Conservation (phyloP, 768 basidiomycete genomes). For the Baorangia bicolor region DNA sequence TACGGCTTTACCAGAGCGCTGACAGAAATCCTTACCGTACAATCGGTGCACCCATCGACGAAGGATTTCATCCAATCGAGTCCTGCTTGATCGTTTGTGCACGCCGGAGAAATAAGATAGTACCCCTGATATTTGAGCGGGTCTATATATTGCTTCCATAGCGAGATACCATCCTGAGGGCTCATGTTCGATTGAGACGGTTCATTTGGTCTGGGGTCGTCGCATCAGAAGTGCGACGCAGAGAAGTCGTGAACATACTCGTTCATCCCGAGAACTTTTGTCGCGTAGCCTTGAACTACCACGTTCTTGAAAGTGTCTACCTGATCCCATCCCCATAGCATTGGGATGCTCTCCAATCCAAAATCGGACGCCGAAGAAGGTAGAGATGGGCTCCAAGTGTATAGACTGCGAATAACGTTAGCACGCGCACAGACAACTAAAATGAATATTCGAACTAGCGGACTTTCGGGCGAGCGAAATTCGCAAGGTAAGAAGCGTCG, state of each 20-base stretch:
- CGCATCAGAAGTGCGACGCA: background rate
- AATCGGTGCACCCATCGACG: constrained; percentile 48
- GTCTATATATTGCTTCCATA: constrained; percentile 67
- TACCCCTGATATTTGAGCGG: constrained; percentile 62
- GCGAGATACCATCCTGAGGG: constrained; percentile 47
- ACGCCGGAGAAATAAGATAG: constrained; percentile 64
- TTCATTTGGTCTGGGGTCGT: constrained; percentile 61
- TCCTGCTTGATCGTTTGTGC: constrained; percentile 63
- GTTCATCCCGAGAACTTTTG: constrained; percentile 66
- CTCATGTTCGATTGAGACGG: constrained; percentile 61
- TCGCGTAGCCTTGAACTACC: constrained; percentile 53
- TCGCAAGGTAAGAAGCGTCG: constrained; percentile 45
- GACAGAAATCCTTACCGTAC: constrained; percentile 43
- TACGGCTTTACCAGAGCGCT: background rate
- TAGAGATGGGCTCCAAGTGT: constrained; percentile 65
- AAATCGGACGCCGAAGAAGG: constrained; percentile 41
- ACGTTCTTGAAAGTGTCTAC: constrained; percentile 44
- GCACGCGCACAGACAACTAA: background rate
- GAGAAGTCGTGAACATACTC: constrained; percentile 52
- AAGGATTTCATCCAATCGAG: constrained; percentile 66
- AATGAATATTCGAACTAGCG: constrained; percentile 37
- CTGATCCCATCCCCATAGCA: constrained; percentile 70
- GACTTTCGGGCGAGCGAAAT: constrained; percentile 48
- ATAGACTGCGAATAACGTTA: constrained; percentile 38
- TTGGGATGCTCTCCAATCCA: constrained; percentile 59